Evolutionary conservation across 2,329 filamentous ascomycete species (phyloP), one percentile per base, ranked within the genome.

Genomic region (Ophiocordyceps australis): DNA sequence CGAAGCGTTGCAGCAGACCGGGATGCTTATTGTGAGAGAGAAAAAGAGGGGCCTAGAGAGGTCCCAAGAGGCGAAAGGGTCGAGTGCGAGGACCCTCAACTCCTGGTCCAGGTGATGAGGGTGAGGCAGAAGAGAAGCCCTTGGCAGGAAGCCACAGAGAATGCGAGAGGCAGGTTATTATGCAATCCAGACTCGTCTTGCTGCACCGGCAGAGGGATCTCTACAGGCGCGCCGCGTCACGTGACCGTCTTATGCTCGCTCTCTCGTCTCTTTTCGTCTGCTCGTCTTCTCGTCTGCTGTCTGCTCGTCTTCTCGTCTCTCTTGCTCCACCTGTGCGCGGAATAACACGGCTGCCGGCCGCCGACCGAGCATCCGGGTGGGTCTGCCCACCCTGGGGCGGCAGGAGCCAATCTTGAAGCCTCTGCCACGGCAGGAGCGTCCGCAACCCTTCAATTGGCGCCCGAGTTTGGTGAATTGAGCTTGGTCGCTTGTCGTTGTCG

Each of bases 401-500:
- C n/a, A n/a, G n/a, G n/a, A n/a, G n/a, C n/a, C n/a, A n/a, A n/a
- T n/a, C n/a, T n/a, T n/a, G n/a, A n/a, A n/a, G n/a, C n/a, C n/a
- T n/a, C n/a, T n/a, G n/a, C n/a, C n/a, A n/a, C n/a, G n/a, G n/a
- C n/a, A n/a, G n/a, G n/a, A n/a, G n/a, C n/a, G n/a, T 7, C 17
- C 7, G 7, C 17, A 10, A 19, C 17, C 17, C 17, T 19, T 7
- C 17, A 19, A 19, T 19, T 19, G 17, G 10, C 10, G 7, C 7
- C 17, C 17, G n/a, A n/a, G n/a, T n/a, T 40, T 35, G 44, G 20
- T 57, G 57, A 59, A 62, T 65, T 63, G 59, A 62, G 55, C 49
- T 48, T 10, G 17, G n/a, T n/a, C n/a, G n/a, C n/a, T n/a, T n/a
- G n/a, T n/a, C n/a, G n/a, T n/a, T n/a, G n/a, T 59, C 59, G 57